Base-by-base conservation (phyloP, 805 yeast species). In the Cyberlindnera japonica region DNA sequence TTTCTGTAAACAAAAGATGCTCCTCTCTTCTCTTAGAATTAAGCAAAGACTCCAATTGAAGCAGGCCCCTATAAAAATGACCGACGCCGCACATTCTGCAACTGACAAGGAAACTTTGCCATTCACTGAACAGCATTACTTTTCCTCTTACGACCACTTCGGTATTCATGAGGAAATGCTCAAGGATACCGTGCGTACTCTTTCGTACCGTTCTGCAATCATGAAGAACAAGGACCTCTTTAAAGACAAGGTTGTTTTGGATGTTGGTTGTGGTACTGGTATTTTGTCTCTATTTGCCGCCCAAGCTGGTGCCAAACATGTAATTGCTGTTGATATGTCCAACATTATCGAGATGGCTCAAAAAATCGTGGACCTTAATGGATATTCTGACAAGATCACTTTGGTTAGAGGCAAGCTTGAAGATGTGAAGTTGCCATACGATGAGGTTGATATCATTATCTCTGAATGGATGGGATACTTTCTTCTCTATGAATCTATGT, bases 401-500 rank as follows among this genome's bases (percentile, higher is more conserved):
- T 68, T 91, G 44, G 65, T 91, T 38, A 83, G 84, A 64, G 99
- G 99, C 35, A 93, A 93, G 59, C 73, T 93, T 64, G 99, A 93
- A 68, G 99, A 93, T 57, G 86, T 95, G 41, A 74, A 64, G 32
- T 70, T 93, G 53, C 98, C 98, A 28, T 90, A 74, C 50, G 79
- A 80, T 41, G 71, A 84, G 60, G 99, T 93, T 40, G 99, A 93
- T 62, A 91, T 93, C 54, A 93, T 93, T 51, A 81, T 93, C 45
- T 81, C 93, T 49, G 99, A 93, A 65, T 93, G 99, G 99, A 93
- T 93, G 99, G 99, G 99, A 14, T 93, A 93, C 65, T 93, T 93
- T 58, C 66, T 95, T 53, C 72, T 95, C 41, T 93, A 91, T 62
- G 99, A 93, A 72, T 86, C 96, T 46, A 93, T 93, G 99, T 75